These are phyloP conservation scores for Zymoseptoria crescenta DNA, from an alignment of 2,329 filamentous ascomycete genomes.

Conservation along the genomic window DNA sequence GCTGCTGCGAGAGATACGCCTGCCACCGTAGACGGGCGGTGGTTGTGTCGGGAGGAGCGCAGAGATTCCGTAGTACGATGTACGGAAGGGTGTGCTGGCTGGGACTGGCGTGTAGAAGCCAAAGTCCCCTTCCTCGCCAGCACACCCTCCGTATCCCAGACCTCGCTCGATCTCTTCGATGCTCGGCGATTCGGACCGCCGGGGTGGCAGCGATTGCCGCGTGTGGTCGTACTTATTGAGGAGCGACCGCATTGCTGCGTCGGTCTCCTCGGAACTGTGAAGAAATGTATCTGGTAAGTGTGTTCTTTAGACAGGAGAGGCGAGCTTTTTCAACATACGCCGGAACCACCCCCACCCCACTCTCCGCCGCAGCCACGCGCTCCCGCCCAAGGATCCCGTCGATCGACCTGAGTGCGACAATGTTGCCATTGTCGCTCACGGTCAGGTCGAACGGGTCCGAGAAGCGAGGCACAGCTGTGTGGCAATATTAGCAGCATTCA, in stretches of 20 bases:
- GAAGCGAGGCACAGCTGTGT: neutral
- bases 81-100: neutral
- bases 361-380: conserved; percentile 6
- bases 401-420: conserved; percentile 10
- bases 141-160: neutral
- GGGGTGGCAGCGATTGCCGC: conserved; percentile 1
- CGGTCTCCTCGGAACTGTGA: conserved; percentile 19
- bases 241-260: conserved; percentile 14
- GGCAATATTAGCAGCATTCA: neutral
- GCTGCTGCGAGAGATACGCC: conserved; percentile 9
- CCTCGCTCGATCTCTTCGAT: conserved; percentile 11
- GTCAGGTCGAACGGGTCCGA: conserved; percentile 24
- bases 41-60: conserved; percentile 12
- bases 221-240: conserved; percentile 24
- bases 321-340: conserved; percentile 26
- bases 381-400: conserved; percentile 11
- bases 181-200: neutral
- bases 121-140: neutral
- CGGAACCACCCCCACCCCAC: neutral
- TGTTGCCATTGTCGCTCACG: conserved; percentile 18
- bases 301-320: conserved; percentile 23
- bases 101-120: neutral
- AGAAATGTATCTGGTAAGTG: conserved; percentile 30
- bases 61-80: neutral
- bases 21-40: conserved; percentile 10